phyloP scores from a whole-genome alignment of 495 filamentous ascomycete genomes.

The Aspergillus cavernicola region DNA sequence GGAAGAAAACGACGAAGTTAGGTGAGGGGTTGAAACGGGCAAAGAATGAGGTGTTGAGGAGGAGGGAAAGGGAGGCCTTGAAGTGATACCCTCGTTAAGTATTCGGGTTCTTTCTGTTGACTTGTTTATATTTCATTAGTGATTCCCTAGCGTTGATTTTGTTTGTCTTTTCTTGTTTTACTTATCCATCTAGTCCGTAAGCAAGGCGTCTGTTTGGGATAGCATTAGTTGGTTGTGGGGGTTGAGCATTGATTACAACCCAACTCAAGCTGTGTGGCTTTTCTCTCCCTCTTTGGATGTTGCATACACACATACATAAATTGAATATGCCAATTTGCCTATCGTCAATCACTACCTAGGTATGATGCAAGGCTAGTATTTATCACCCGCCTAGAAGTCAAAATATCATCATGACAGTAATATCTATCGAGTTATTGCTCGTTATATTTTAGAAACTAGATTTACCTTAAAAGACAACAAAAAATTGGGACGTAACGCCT shows the following conservation, averaged over 20 bases:
- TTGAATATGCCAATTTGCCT: constrained; percentile 12
- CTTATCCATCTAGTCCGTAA: too few relatives aligned
- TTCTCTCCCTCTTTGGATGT: constrained; percentile 11
- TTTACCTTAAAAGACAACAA: not conserved
- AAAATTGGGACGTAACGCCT: constrained; percentile 10
- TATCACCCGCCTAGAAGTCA: too few relatives aligned
- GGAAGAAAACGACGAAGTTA: constrained; percentile 45
- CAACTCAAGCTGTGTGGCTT: not conserved
- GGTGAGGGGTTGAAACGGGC: constrained; percentile 44
- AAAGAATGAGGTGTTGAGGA: constrained; percentile 42
- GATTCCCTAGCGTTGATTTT: constrained; percentile 8
- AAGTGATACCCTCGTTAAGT: not conserved
- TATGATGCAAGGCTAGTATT: too few relatives aligned
- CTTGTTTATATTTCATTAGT: constrained; percentile 1
- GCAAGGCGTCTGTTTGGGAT: constrained; percentile 3
- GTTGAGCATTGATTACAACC: too few relatives aligned
- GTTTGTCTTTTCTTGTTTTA: not conserved
- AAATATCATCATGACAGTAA: not conserved
- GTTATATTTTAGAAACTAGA: not conserved
- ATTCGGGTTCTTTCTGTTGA: not conserved
- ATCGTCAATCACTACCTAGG: not conserved
- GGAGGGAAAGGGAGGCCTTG: constrained; percentile 31
- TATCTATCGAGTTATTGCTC: not conserved
- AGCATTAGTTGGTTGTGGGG: not conserved
- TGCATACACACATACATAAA: constrained; percentile 8